Base-by-base conservation (phyloP, 1,284 basidiomycete species). In the Boletus mariae region DNA sequence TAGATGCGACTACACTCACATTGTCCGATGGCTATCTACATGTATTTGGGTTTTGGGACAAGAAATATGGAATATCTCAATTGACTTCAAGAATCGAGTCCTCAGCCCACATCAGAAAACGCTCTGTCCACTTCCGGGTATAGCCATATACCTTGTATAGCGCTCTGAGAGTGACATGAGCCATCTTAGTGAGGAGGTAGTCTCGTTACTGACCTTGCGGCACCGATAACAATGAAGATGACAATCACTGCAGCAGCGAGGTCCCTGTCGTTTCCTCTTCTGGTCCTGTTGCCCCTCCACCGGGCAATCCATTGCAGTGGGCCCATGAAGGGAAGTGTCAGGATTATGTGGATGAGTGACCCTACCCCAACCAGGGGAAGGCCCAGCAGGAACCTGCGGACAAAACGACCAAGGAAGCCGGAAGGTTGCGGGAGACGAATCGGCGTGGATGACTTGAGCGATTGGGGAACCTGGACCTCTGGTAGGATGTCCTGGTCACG, bases 11-110 rank as follows among this genome's bases (percentile, higher is more conserved):
- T 40, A 17, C 41, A 41, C 45, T 54, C 53, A 47, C 45, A 34
- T 37, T 46, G 51, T 44, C 37, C 29, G 11, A 45, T 40, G 41
- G 42, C 50, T 61, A 57, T 61, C 47, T 68, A 63, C 56, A 28
- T 46, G 34, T 54, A 66, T 35, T 49, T 52, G 52, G 47, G 48
- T 50, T 60, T 13, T 48, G 43, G 31, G 20, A 13, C 25, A 55
- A 42, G 34, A 55, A 48, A 42, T 35, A 49, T 28, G 37, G 28
- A 51, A 29, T 20, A n/a, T 47, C 45, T 72, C 62, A 79, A 55
- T 77, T 77, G 32, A 90, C 89, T 68, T 92, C 89, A 41, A 91
- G 72, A 53, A 92, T 90, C 2, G 83, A 83, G 66, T 88, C 85
- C 64, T 92, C 88, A 5, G 87, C 86, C 35, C 84, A 80, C 7